Conservation (phyloP, 1,139 yeast species). For the Barnettozyma hawaiiensis region DNA sequence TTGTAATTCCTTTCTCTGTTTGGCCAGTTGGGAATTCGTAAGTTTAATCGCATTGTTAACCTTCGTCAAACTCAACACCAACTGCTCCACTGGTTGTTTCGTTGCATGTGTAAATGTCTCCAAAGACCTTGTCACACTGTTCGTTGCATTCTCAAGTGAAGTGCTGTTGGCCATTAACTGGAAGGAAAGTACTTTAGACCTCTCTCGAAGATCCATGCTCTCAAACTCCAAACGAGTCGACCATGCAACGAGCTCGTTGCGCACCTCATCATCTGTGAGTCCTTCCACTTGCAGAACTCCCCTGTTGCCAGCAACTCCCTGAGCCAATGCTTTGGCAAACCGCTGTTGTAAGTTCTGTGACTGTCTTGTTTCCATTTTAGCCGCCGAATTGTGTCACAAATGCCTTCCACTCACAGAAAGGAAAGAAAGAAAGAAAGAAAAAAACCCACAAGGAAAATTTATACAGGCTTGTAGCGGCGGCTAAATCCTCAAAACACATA, state of each 20-base stretch:
- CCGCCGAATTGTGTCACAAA: not conserved
- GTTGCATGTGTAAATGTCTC: slow-evolving; percentile 1
- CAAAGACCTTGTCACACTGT: slow-evolving; percentile 10
- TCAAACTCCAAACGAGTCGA: slow-evolving; percentile 42
- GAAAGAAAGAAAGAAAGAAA: not conserved
- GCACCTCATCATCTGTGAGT: slow-evolving; percentile 24
- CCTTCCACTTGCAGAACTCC: not conserved
- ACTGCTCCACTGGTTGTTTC: not conserved
- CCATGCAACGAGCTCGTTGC: slow-evolving; percentile 37
- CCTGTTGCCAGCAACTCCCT: not conserved
- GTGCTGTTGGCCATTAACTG: slow-evolving; percentile 22
- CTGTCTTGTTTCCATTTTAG: slow-evolving; percentile 1
- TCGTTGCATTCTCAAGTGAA: slow-evolving; percentile 12
- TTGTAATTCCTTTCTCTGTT: slow-evolving; percentile 6
- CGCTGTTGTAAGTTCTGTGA: not conserved
- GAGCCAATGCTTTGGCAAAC: slow-evolving; percentile 2
- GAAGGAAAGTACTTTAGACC: slow-evolving; percentile 27
- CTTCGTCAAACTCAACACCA: not conserved
- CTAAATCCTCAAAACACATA: not conserved
- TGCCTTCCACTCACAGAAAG: no score
- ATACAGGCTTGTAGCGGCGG: not conserved
- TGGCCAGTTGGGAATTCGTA: slow-evolving; percentile 1
- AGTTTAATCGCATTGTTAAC: not conserved
- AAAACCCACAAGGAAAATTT: not conserved
- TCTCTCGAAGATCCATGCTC: slow-evolving; percentile 34